Evolutionary conservation across 1,284 basidiomycete genomes (phyloP), one percentile per base, ranked within the genome.

Genomic region (Sporisorium sorghi): DNA sequence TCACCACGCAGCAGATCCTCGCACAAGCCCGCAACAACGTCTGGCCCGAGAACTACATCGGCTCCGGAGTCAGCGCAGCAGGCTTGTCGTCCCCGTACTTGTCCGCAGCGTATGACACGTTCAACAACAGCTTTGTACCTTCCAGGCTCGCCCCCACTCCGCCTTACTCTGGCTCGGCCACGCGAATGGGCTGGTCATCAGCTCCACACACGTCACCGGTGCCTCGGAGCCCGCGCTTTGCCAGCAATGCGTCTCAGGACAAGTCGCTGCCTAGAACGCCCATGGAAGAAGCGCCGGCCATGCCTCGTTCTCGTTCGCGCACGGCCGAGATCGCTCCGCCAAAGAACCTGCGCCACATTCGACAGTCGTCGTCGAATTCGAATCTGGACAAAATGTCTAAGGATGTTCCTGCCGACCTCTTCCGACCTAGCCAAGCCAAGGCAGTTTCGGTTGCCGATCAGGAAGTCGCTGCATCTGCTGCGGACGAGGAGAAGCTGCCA

Each of bases 1-100:
- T 75, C 12, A 75, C 73, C 8, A 75, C 73, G 21, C 63, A 71
- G 39, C 73, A 75, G 58, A 60, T 75, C 28, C 58, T 71, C 2
- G 73, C 63, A 2, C 73, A 75, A 26, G 68, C 73, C 12, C 52
- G 63, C 26, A 62, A 33, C 64, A 75, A 75, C 39, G 59, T 74
- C 11, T 69, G 72, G 73, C 66, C 67, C 12, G 67, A 70, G 32
- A 70, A 65, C 37, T 67, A 57, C 67, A 62, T 63, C 32, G 67
- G 62, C 43, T 60, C 24, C 30, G 33, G 64, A 7, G 70, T 73
- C 57, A 67, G 70, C 24, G 57, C 70, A 6, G 64, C 64, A 11
- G 70, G 63, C 33, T 32, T 67, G 56, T 59, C 70, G 9, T 67
- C 60, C 9, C 64, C 70, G 5, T 67, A 56, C 53, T 35, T 67